Percentiles rank a stretch among this genome's conserved stretches.
Evolutionary conservation across 2,329 filamentous ascomycete genomes (phyloP).

Genomic region (Fusarium pseudoanthophilum): DNA sequence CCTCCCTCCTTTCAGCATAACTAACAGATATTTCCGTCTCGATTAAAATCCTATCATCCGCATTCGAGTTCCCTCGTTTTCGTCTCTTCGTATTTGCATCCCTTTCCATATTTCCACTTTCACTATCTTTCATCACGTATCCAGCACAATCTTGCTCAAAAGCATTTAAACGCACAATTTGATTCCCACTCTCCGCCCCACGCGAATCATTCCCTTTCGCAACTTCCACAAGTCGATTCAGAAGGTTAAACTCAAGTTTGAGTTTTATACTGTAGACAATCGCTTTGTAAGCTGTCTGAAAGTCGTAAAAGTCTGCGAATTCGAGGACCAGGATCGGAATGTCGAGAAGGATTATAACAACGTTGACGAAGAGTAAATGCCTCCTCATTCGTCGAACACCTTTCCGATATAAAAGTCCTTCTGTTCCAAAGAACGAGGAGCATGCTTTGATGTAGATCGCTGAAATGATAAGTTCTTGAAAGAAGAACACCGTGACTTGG

Average conservation of each 20-base stretch:
- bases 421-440: slow-evolving; percentile 3
- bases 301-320: slow-evolving; percentile 51
- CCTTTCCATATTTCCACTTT: fast-evolving
- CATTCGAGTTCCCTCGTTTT: background rate
- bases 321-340: slow-evolving; percentile 46
- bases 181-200: background rate
- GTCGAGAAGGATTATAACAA: slow-evolving; percentile 55
- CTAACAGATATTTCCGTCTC: slow-evolving; percentile 5
- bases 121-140: fast-evolving
- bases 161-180: background rate
- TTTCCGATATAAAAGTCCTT: background rate
- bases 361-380: slow-evolving; percentile 56
- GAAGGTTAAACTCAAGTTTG: slow-evolving; percentile 52
- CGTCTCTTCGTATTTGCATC: background rate
- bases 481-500: slow-evolving; percentile 64
- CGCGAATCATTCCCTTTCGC: background rate
- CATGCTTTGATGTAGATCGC: slow-evolving; percentile 57
- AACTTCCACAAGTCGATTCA: slow-evolving; percentile 43
- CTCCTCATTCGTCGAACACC: slow-evolving; percentile 29
- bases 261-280: slow-evolving; percentile 51
- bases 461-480: slow-evolving; percentile 66
- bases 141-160: background rate
- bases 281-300: slow-evolving; percentile 41
- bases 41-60: background rate
- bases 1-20: slow-evolving; percentile 4